Percentiles rank a stretch among this genome's conserved stretches.
phyloP scores from a whole-genome alignment of 352 stramenopile genomes.

The Phytophthora fragariae region DNA sequence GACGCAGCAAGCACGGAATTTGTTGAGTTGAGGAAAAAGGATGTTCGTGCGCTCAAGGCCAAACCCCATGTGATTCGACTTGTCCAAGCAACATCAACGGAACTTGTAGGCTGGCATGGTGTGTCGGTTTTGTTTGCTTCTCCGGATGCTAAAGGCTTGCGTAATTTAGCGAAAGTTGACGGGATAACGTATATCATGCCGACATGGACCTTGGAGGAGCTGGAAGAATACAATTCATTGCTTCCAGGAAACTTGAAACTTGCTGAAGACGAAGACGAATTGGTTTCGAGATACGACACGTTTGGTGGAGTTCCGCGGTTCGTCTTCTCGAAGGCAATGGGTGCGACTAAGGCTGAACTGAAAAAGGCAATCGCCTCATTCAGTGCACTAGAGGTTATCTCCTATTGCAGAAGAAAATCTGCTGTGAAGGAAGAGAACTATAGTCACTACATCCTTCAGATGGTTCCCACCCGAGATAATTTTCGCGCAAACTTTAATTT shows the following conservation, averaged over 20 bases:
- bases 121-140: conserved; percentile 24
- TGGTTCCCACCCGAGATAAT: background rate
- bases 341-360: background rate
- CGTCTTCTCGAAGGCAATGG: background rate
- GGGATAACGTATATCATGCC: conserved; percentile 5
- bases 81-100: conserved; percentile 19
- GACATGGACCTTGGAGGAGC: conserved; percentile 13
- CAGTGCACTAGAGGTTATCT: conserved; percentile 5
- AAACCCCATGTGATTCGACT: conserved; percentile 29
- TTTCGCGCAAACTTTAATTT: conserved; percentile 1
- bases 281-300: conserved; percentile 62
- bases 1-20: background rate
- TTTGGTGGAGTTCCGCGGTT: conserved; percentile 46
- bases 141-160: background rate
- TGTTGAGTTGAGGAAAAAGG: background rate
- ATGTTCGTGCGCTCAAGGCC: background rate
- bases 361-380: background rate
- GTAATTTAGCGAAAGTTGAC: conserved; percentile 9
- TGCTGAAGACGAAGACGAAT: conserved; percentile 41
- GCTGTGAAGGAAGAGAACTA: background rate
- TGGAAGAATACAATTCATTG: conserved; percentile 5
- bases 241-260: conserved; percentile 2
- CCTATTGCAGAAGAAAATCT: background rate
- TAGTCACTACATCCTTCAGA: conserved; percentile 12
- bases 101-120: conserved; percentile 16